These are phyloP conservation scores for Karstenula rhodostoma DNA, from an alignment of 2,329 filamentous ascomycete genomes.

Conservation along the genomic window DNA sequence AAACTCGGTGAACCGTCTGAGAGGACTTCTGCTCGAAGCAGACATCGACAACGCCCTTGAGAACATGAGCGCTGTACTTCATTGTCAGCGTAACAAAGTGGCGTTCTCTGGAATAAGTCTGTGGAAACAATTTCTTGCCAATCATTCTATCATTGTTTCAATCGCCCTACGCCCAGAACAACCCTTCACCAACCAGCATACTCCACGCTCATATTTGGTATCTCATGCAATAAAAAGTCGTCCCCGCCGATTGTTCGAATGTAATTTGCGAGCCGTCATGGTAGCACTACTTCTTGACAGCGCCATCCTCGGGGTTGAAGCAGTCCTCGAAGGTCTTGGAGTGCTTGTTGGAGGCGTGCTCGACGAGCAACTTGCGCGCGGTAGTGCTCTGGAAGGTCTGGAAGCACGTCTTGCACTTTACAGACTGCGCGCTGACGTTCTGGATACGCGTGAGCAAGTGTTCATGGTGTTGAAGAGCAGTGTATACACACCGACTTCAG, in stretches of 20 bases:
- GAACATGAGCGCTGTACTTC: too few species aligned
- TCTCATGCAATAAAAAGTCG: conserved; percentile 21
- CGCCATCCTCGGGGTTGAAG: conserved; percentile 59
- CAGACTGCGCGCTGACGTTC: conserved; percentile 78
- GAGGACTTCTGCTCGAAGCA: too few species aligned
- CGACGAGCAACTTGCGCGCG: conserved; percentile 73
- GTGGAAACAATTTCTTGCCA: too few species aligned
- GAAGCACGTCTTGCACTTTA: conserved; percentile 80
- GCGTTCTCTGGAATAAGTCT: too few species aligned
- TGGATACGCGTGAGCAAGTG: conserved; percentile 40
- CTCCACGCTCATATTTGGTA: conserved; percentile 21
- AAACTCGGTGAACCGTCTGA: too few species aligned
- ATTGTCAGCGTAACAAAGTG: too few species aligned
- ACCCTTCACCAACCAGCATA: background rate
- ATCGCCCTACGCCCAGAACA: conserved; percentile 12
- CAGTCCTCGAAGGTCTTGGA: conserved; percentile 75
- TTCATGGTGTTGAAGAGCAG: background rate
- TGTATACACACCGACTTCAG: conserved; percentile 44
- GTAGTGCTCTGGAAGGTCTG: conserved; percentile 81
- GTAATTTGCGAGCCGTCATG: background rate
- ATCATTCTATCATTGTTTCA: conserved; percentile 17
- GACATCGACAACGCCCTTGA: too few species aligned
- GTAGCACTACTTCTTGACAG: conserved; percentile 24
- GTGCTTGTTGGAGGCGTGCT: conserved; percentile 81
- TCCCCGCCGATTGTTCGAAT: conserved; percentile 6